phyloP scores from a whole-genome alignment of 2,329 filamentous ascomycete genomes.

The Penicillium olsonii region DNA sequence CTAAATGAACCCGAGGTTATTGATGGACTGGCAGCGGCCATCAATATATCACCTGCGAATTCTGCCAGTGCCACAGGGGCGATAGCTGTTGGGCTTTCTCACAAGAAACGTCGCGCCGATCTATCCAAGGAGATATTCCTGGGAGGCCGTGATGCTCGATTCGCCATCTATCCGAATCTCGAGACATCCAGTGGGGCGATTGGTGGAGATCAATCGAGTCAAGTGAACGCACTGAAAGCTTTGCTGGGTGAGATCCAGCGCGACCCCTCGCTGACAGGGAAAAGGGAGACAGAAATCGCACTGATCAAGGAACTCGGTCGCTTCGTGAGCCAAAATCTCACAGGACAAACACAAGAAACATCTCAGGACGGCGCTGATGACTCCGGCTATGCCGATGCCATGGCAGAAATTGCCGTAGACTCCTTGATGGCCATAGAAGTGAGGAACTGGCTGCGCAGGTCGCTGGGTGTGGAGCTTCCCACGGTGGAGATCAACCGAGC shows the following conservation, averaged over 20 bases:
- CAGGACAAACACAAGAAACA: not conserved
- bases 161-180: constrained; percentile 3
- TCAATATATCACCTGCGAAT: not conserved
- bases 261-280: not conserved
- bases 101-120: not conserved
- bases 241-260: constrained; percentile 1
- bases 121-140: constrained; percentile 3
- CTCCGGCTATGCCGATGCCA: constrained; percentile 18
- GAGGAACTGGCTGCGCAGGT: constrained; percentile 28
- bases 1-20: constrained; percentile 4
- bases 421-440: constrained; percentile 34
- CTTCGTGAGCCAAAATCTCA: constrained; percentile 6
- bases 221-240: not conserved
- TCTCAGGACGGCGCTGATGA: not conserved
- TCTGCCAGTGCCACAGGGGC: not conserved
- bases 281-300: constrained; percentile 1
- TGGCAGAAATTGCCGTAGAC: constrained; percentile 25
- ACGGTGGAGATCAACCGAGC: constrained; percentile 57
- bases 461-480: constrained; percentile 34
- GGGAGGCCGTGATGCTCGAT: constrained; percentile 1
- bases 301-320: constrained; percentile 4
- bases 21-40: not conserved
- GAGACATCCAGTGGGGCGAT: not conserved
- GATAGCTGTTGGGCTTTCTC: not conserved
- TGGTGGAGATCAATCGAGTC: not conserved